Evolutionary conservation across 108 stramenopile species (phyloP).

Genomic region (Cyclotella baltica): DNA sequence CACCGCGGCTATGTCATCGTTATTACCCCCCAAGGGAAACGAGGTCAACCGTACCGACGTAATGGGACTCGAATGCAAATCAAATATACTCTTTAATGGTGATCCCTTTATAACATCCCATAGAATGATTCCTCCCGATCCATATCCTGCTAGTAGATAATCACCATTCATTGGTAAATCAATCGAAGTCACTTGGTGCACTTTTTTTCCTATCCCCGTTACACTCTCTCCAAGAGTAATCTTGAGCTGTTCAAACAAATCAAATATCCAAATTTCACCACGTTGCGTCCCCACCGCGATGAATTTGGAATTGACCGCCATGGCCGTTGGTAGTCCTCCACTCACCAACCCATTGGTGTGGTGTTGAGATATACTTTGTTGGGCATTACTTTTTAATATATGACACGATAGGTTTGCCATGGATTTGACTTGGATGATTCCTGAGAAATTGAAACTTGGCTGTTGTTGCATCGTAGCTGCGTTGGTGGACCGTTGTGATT

Average conservation of each 20-base stretch:
- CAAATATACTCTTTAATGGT: constrained; percentile 56
- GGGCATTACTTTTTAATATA: constrained; percentile 12
- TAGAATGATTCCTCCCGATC: constrained; percentile 70
- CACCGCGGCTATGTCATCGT: constrained; percentile 62
- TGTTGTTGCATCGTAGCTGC: constrained; percentile 12
- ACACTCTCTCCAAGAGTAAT: constrained; percentile 49
- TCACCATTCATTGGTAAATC: constrained; percentile 80
- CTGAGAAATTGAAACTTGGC: constrained; percentile 65
- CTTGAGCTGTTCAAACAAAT: constrained; percentile 88
- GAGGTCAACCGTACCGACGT: constrained; percentile 65
- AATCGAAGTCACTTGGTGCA: constrained; percentile 71
- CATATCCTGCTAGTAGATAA: constrained; percentile 76
- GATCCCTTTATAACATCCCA: constrained; percentile 87
- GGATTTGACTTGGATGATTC: constrained; percentile 42
- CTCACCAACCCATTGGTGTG: neutral
- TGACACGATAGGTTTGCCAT: constrained; percentile 20
- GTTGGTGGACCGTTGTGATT: constrained; percentile 4
- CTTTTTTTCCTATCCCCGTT: neutral
- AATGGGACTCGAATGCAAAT: constrained; percentile 68
- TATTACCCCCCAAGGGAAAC: constrained; percentile 21
- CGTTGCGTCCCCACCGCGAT: constrained; percentile 88
- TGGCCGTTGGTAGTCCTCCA: constrained; percentile 72
- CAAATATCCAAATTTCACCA: constrained; percentile 80
- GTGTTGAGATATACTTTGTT: constrained; percentile 3
- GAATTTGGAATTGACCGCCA: constrained; percentile 86